These are phyloP conservation scores for Salix exigua DNA, from an alignment of 345 rosid species.

Conservation along the genomic window DNA sequence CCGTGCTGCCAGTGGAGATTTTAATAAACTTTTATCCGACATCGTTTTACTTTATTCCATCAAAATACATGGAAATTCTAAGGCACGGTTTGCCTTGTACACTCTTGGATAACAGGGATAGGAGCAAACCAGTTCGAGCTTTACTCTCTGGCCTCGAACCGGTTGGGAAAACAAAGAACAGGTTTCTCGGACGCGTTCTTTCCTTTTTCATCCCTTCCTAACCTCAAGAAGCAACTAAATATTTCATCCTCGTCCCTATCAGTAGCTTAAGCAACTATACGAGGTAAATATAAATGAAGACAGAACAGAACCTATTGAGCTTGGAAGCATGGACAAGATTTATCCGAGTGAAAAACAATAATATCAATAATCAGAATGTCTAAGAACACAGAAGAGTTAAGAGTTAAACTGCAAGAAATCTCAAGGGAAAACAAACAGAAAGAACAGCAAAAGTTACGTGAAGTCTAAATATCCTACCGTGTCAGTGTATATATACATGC, in stretches of 20 bases:
- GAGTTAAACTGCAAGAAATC: background rate
- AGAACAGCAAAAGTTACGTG: background rate
- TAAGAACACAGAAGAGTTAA: background rate
- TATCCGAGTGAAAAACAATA: background rate
- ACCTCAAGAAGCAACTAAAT: too few species aligned
- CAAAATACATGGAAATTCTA: too few species aligned
- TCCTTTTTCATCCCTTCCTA: too few species aligned
- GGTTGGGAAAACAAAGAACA: too few species aligned
- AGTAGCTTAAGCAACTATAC: too few species aligned
- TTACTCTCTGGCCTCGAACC: too few species aligned
- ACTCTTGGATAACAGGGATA: too few species aligned
- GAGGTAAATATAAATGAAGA: too few species aligned
- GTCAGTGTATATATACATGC: slow-evolving; percentile 4
- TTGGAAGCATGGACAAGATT: background rate
- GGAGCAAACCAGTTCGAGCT: too few species aligned
- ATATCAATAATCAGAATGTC: background rate
- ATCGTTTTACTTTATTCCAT: background rate
- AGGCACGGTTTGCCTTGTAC: too few species aligned
- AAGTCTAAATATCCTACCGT: background rate
- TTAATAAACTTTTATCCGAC: background rate
- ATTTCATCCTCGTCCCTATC: too few species aligned
- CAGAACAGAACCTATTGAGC: background rate
- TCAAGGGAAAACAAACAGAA: slow-evolving; percentile 4
- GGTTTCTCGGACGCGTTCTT: too few species aligned
- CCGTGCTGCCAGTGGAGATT: background rate